Evolutionary conservation across 2,329 filamentous ascomycete genomes (phyloP).

Genomic region (Ophiognomonia clavigignenti-juglandacearum): DNA sequence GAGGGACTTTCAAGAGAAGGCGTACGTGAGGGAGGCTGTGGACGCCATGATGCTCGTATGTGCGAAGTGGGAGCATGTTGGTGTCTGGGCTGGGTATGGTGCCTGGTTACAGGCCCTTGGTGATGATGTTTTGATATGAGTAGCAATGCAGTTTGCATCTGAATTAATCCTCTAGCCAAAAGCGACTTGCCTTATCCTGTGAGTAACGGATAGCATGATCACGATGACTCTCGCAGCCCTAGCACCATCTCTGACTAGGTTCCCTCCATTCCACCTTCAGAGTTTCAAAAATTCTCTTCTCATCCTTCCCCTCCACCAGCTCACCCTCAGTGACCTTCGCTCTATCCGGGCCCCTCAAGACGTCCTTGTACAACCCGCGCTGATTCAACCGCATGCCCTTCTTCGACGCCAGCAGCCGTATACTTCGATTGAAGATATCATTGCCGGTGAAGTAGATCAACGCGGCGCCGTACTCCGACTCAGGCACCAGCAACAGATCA

Average conservation of each 20-base stretch:
- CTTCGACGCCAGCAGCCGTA: constrained; percentile 68
- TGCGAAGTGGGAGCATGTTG: constrained; percentile 30
- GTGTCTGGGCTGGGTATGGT: constrained; percentile 40
- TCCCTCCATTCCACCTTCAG: constrained; percentile 82
- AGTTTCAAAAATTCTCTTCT: constrained; percentile 75
- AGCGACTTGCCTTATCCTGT: too few species aligned
- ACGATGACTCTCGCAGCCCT: constrained; percentile 19
- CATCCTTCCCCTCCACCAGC: constrained; percentile 68
- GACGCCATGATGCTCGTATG: constrained; percentile 37
- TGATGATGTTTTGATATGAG: too few species aligned
- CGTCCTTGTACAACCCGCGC: constrained; percentile 68
- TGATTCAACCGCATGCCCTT: constrained; percentile 86
- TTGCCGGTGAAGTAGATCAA: constrained; percentile 95
- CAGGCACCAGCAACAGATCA: constrained; percentile 79
- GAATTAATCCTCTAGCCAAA: too few species aligned
- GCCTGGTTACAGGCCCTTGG: constrained; percentile 33
- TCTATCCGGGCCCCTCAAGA: constrained; percentile 53
- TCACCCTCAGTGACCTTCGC: constrained; percentile 62
- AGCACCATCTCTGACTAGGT: constrained; percentile 72
- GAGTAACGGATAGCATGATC: too few species aligned
- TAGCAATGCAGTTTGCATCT: too few species aligned
- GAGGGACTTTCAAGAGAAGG: constrained; percentile 17
- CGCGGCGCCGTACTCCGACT: constrained; percentile 74
- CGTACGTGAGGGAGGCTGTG: constrained; percentile 32
- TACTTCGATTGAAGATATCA: constrained; percentile 87